Evolutionary conservation across 1,284 basidiomycete species (phyloP).

Genomic region (Trichosporon faecale): DNA sequence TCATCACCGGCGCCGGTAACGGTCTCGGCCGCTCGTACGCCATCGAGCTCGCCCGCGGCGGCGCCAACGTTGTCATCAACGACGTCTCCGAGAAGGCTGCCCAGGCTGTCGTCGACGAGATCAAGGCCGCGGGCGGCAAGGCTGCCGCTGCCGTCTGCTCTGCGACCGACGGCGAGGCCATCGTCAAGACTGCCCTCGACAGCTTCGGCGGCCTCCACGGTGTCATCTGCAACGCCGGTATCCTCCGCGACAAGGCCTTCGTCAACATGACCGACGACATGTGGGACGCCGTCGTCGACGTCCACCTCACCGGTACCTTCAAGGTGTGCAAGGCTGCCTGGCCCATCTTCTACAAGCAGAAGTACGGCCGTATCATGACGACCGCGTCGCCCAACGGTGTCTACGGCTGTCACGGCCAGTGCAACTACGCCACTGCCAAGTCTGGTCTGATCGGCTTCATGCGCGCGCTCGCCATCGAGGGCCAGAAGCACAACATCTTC

Average conservation of each 20-base stretch:
- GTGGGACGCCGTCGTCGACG: slow-evolving; percentile 87
- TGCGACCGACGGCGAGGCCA: slow-evolving; percentile 78
- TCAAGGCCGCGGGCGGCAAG: slow-evolving; percentile 84
- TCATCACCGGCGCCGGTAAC: slow-evolving; percentile 90
- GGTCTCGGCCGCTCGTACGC: slow-evolving; percentile 92
- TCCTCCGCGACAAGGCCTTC: slow-evolving; percentile 90
- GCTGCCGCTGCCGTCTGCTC: slow-evolving; percentile 82
- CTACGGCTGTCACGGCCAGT: slow-evolving; percentile 92
- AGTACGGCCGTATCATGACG: slow-evolving; percentile 92
- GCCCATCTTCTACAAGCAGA: slow-evolving; percentile 96
- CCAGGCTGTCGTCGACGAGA: slow-evolving; percentile 77
- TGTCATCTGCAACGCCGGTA: slow-evolving; percentile 91
- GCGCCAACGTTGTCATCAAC: slow-evolving; percentile 95
- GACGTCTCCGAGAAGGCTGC: slow-evolving; percentile 87
- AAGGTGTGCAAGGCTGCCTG: slow-evolving; percentile 92
- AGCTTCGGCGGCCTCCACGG: slow-evolving; percentile 86
- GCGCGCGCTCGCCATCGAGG: slow-evolving; percentile 85
- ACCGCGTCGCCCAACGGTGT: slow-evolving; percentile 91
- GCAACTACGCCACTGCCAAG: slow-evolving; percentile 85
- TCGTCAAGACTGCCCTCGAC: slow-evolving; percentile 83
- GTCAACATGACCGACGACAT: slow-evolving; percentile 82
- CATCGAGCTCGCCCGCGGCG: slow-evolving; percentile 81
- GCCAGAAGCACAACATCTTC: slow-evolving; percentile 83
- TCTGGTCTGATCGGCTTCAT: slow-evolving; percentile 89
- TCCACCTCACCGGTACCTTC: slow-evolving; percentile 77